Conservation (phyloP, 2,329 filamentous ascomycete genomes). For the Ceratocystis albifundus region DNA sequence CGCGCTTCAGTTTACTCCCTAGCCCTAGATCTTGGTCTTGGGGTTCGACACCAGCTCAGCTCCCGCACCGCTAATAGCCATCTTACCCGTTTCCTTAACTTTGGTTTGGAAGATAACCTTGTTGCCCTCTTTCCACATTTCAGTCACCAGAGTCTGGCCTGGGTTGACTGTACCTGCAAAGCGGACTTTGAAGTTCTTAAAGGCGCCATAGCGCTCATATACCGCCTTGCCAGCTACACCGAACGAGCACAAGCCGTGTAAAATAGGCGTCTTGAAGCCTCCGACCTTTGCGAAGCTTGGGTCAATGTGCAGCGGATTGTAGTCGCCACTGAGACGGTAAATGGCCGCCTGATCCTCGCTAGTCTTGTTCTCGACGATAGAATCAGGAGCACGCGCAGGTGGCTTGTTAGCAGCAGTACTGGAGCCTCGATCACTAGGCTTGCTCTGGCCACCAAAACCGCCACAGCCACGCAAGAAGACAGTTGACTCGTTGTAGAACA, state of each 20-base stretch:
- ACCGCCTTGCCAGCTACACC: constrained; percentile 86
- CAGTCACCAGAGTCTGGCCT: constrained; percentile 78
- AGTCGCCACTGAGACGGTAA: constrained; percentile 86
- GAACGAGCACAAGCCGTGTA: constrained; percentile 94
- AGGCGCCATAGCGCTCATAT: constrained; percentile 67
- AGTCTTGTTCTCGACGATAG: constrained; percentile 74
- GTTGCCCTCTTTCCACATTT: constrained; percentile 85
- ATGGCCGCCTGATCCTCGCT: constrained; percentile 83
- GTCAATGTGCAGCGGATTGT: constrained; percentile 94
- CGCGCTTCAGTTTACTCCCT: not conserved
- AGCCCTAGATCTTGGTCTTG: constrained; percentile 20
- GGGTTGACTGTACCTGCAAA: constrained; percentile 79
- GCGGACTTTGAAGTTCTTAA: constrained; percentile 85
- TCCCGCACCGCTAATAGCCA: constrained; percentile 69
- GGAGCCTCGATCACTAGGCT: constrained; percentile 64
- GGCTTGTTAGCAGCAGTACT: constrained; percentile 69
- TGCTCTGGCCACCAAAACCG: constrained; percentile 75
- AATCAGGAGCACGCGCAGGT: constrained; percentile 66
- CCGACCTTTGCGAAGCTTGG: constrained; percentile 88
- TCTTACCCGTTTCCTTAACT: constrained; percentile 87
- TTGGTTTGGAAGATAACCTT: constrained; percentile 74
- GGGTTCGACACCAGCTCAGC: constrained; percentile 50
- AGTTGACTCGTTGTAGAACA: constrained; percentile 96
- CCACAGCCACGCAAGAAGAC: constrained; percentile 85
- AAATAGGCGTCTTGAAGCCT: constrained; percentile 85